Evolutionary conservation across 306 rosid genomes (phyloP).

Genomic region (Lathyrus tuberosus): DNA sequence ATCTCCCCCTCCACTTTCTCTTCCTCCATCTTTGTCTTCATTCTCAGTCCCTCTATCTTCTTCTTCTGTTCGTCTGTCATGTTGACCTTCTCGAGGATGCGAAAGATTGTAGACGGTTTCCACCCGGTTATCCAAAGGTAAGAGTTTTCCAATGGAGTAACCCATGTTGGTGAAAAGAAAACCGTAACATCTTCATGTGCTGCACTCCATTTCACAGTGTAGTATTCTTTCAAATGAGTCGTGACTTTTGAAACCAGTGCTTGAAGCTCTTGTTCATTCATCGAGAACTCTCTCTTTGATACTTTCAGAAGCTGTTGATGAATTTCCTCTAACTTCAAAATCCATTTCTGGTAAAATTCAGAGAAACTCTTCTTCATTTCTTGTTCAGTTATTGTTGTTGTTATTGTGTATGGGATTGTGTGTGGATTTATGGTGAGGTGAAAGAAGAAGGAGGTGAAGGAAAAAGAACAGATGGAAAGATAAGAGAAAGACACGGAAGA

Average conservation of each 20-base stretch:
- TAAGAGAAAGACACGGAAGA: conserved; percentile 51
- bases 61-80: conserved; percentile 34
- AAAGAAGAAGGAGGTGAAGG: not conserved
- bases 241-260: conserved; percentile 52
- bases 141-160: conserved; percentile 42
- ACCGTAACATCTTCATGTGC: conserved; percentile 62
- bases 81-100: rapidly evolving
- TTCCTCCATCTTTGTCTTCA: conserved; percentile 44
- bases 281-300: not conserved
- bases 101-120: conserved; percentile 38
- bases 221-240: conserved; percentile 60
- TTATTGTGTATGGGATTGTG: not conserved
- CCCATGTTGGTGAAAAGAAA: conserved; percentile 54
- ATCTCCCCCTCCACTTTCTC: conserved; percentile 49
- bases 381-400: too few relatives aligned
- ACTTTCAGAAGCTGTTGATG: conserved; percentile 37
- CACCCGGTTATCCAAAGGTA: conserved; percentile 41
- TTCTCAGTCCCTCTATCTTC: conserved; percentile 26
- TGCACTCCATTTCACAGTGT: conserved; percentile 65
- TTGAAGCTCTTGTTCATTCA: conserved; percentile 37
- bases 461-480: conserved; percentile 49
- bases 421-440: not conserved
- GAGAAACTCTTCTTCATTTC: conserved; percentile 52
- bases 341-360: conserved; percentile 57
- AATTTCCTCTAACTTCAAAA: conserved; percentile 49